Evolutionary conservation across 1,139 yeast species (phyloP), one percentile per base, ranked within the genome.

Genomic region (Pichia sp.): DNA sequence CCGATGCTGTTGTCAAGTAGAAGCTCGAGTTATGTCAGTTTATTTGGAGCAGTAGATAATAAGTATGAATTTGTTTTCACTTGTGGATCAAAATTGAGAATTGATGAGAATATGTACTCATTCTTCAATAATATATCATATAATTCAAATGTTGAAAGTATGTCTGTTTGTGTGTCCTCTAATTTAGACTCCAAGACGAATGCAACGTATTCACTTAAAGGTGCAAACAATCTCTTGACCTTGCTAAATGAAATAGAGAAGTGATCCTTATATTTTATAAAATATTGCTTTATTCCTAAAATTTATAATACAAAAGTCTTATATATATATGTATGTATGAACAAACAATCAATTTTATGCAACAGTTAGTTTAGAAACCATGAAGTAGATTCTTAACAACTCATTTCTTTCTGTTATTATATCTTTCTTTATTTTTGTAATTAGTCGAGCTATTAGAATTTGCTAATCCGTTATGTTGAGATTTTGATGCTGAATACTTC

Each of bases 221-320:
- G 96, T 50, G 75, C 84, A 55, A 87, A 86, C 57, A 92, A 86
- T 50, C 67, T 88, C 44, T 72, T 87, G 56, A 69, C 73, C 32
- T 65, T 81, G 36, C 62, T 81, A 29, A 16, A 16, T 16, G 23
- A 16, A 16, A 16, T 16, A 16, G 23, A 16, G 23, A 16, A 16
- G 23, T 16, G 23, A 16, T 16, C 23, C 2, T 16, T 2, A 16
- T 16, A 16, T 16, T 16, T 16, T 16, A 16, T 16, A 16, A 16
- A 16, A 16, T 16, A 16, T 16, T 16, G 23, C 23, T 16, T 16
- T 16, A 16, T 16, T 16, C 23, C 23, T 16, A 16, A 16, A 16
- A 16, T 16, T 16, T 16, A 16, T 16, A 16, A 16, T 16, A 16
- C 23, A 16, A 16, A 16, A 16, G 23, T 16, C 23, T 16, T 16